Conservation (phyloP, 106 monocot species). For the Dactylorhiza incarnata region DNA sequence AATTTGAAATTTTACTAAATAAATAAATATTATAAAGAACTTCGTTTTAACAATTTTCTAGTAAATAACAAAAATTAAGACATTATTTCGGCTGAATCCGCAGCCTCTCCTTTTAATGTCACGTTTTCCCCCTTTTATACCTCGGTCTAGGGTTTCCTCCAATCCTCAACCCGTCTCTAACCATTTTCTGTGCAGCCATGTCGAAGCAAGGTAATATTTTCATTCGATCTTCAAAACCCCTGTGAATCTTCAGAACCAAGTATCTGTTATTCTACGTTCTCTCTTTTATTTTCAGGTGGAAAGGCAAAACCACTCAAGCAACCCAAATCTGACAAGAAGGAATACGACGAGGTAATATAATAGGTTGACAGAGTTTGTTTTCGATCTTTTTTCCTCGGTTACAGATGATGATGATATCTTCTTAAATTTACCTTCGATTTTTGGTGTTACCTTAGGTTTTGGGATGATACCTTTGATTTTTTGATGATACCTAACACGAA, state of each 20-base stretch:
- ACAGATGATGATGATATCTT: neutral
- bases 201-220: conserved; percentile 14
- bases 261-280: neutral
- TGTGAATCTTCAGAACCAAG: neutral
- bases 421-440: neutral
- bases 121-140: neutral
- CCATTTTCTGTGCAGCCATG: neutral
- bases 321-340: conserved; percentile 22
- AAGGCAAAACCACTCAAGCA: conserved; percentile 28
- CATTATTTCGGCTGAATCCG: too few species aligned
- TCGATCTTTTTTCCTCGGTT: neutral
- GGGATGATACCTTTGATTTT: neutral
- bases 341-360: conserved; percentile 17
- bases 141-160: conserved; percentile 8
- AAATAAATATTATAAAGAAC: too few species aligned
- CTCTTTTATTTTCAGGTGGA: conserved; percentile 13
- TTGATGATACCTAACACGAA: neutral
- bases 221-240: neutral
- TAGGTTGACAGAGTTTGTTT: neutral
- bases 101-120: too few species aligned
- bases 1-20: too few species aligned
- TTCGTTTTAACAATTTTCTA: too few species aligned
- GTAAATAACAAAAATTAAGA: too few species aligned
- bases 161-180: neutral
- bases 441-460: too few species aligned